Evolutionary conservation across 2,329 filamentous ascomycete genomes (phyloP).

Genomic region (Epichloe amarillans): DNA sequence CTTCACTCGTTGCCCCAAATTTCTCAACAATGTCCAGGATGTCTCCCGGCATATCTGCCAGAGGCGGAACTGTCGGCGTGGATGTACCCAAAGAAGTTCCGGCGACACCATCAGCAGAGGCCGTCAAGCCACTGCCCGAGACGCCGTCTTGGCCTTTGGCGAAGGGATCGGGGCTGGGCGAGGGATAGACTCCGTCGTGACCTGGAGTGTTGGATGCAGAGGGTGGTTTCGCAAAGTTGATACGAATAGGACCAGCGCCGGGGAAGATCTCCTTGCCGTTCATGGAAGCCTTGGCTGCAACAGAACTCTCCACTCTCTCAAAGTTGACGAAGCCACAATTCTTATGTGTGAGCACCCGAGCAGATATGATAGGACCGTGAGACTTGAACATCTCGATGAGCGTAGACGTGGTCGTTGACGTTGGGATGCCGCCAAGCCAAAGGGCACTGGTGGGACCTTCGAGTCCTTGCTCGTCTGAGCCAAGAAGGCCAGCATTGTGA

Average conservation of each 20-base stretch:
- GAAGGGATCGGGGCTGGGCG: conserved; percentile 81
- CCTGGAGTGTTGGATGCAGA: conserved; percentile 82
- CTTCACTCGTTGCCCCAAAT: conserved; percentile 74
- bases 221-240: conserved; percentile 94
- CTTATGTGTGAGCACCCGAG: conserved; percentile 90
- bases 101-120: conserved; percentile 14
- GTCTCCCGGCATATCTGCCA: conserved; percentile 68
- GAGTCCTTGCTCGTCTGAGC: conserved; percentile 63
- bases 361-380: conserved; percentile 85
- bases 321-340: conserved; percentile 99
- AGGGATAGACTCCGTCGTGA: conserved; percentile 75
- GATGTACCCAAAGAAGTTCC: conserved; percentile 10
- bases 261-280: conserved; percentile 99
- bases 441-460: conserved; percentile 86
- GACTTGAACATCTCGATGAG: conserved; percentile 88
- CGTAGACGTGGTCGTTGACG: conserved; percentile 91
- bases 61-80: conserved; percentile 54
- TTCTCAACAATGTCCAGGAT: conserved; percentile 78
- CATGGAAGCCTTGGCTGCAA: conserved; percentile 73
- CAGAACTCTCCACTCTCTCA: conserved; percentile 77
- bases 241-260: conserved; percentile 83
- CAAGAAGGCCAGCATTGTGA: conserved; percentile 53
- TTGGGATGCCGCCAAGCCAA: conserved; percentile 95
- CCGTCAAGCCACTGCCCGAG: conserved; percentile 24
- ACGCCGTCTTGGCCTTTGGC: conserved; percentile 38